A percentile compares a stretch with the other conserved stretches of the same genome.
Conservation (phyloP, 2,329 filamentous ascomycete genomes). For the Phaeosphaeriaceae sp. region DNA sequence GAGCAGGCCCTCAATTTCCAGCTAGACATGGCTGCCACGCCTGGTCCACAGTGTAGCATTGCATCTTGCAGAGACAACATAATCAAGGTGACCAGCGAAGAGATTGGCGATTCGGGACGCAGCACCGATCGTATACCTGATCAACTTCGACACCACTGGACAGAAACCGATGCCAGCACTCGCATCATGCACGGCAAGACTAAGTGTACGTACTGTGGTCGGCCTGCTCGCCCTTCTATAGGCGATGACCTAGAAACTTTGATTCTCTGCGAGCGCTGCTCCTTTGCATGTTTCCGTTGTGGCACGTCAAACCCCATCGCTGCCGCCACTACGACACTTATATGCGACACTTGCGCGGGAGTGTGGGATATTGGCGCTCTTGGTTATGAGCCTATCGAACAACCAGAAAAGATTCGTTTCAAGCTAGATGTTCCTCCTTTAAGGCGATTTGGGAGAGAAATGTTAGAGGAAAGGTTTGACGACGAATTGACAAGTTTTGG, state of each 20-base stretch:
- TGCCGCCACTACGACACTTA: conserved; percentile 21
- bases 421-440: conserved; percentile 21
- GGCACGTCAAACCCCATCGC: conserved; percentile 26
- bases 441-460: conserved; percentile 16
- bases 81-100: conserved; percentile 43
- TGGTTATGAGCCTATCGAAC: conserved; percentile 45
- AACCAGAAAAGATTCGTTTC: conserved; percentile 6
- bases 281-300: conserved; percentile 53
- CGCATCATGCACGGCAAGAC: conserved; percentile 32
- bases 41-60: conserved; percentile 31
- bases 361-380: conserved; percentile 48
- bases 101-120: conserved; percentile 49
- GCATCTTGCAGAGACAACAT: conserved; percentile 39
- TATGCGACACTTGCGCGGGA: conserved; percentile 40
- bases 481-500: conserved; percentile 30
- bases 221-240: conserved; percentile 34
- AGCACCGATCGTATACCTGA: conserved; percentile 52
- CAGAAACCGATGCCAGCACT: conserved; percentile 7
- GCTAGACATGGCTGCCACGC: conserved; percentile 19
- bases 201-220: conserved; percentile 44
- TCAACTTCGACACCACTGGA: conserved; percentile 40
- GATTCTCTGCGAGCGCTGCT: conserved; percentile 50
- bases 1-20: conserved; percentile 45
- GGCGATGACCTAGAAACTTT: background rate
- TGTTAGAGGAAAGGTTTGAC: conserved; percentile 9